Base-by-base conservation (phyloP, 306 rosid genomes). In the Lotus japonicus region DNA sequence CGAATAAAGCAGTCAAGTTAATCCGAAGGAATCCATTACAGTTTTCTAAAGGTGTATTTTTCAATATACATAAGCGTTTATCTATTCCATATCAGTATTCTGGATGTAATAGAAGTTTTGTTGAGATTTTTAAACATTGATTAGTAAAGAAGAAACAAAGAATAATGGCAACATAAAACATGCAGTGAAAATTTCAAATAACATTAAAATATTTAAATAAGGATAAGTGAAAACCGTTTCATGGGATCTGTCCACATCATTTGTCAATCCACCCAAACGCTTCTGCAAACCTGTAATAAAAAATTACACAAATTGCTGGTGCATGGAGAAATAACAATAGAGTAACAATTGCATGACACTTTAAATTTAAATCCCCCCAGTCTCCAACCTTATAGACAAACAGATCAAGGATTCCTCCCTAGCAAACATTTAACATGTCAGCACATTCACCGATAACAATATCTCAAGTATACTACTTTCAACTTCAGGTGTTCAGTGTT, bases 221-320 rank as follows among this genome's bases (percentile, higher is more conserved):
- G 68, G 80, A 81, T 76, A 38, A 72, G 75, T 23, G 17, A 26
- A 39, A 61, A 94, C 98, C 98, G 81, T 83, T 90, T 94, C 97
- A 62, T 83, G 83, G 67, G 97, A 94, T 87, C 98, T 84, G 67
- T 90, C 98, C 45, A 84, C 97, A 35, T 94, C 98, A 85, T 94
- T 86, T 45, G 96, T 72, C 76, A 90, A 77, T 71, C 89, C 96
- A 21, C 85, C 97, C 95, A 86, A 84, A 69, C 82, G 92, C 44
- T 82, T 83, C 85, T 79, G 87, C 79, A 90, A 77, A 53, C 86
- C 98, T 94, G 85, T 55, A 79, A 28, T 66, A 14, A 36, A 65
- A 52, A 36, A 54, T 57, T 54, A 57, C 70, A 60, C 33, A 43
- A 77, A 61, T 59, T 67, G 68, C 43, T 17, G 19, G 67, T 16